These are phyloP conservation scores for Exophiala bonariae DNA, from an alignment of 2,329 filamentous ascomycete species.

Conservation along the genomic window DNA sequence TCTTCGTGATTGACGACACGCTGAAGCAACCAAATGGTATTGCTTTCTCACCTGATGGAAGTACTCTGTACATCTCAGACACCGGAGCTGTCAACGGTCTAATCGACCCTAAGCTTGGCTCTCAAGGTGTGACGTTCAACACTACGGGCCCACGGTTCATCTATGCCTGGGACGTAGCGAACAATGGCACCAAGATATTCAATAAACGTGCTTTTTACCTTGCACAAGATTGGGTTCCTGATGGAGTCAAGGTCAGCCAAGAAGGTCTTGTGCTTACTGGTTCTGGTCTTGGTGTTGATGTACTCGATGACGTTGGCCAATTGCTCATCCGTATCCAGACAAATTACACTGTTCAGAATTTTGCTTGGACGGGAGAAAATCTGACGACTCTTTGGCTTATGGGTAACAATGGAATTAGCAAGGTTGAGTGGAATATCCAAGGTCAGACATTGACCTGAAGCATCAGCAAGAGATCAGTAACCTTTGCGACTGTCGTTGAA, in stretches of 20 bases:
- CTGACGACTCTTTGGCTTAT: slow-evolving; percentile 43
- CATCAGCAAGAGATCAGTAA: too few species aligned
- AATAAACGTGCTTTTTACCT: slow-evolving; percentile 44
- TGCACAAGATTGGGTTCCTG: slow-evolving; percentile 40
- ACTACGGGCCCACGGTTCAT: slow-evolving; percentile 24
- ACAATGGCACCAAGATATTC: slow-evolving; percentile 35
- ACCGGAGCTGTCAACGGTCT: slow-evolving; percentile 34
- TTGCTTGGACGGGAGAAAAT: slow-evolving; percentile 43
- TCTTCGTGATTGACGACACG: slow-evolving; percentile 39
- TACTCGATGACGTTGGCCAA: slow-evolving; percentile 39
- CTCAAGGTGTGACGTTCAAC: slow-evolving; percentile 21
- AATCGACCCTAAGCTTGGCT: slow-evolving; percentile 30
- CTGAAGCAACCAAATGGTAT: slow-evolving; percentile 45
- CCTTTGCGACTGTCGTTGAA: too few species aligned
- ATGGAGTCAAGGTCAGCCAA: slow-evolving; percentile 44
- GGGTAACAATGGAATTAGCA: slow-evolving; percentile 40
- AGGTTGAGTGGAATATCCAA: slow-evolving; percentile 38
- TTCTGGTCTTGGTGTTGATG: slow-evolving; percentile 41
- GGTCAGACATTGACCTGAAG: slow-evolving; percentile 32
- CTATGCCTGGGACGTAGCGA: slow-evolving; percentile 40
- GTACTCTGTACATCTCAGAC: slow-evolving; percentile 42
- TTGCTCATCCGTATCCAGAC: slow-evolving; percentile 43
- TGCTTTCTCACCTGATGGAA: slow-evolving; percentile 41
- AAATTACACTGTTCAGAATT: slow-evolving; percentile 47
- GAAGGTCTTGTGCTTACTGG: slow-evolving; percentile 44